phyloP scores from a whole-genome alignment of 2,329 filamentous ascomycete genomes.

The Colletotrichum zoysiae region DNA sequence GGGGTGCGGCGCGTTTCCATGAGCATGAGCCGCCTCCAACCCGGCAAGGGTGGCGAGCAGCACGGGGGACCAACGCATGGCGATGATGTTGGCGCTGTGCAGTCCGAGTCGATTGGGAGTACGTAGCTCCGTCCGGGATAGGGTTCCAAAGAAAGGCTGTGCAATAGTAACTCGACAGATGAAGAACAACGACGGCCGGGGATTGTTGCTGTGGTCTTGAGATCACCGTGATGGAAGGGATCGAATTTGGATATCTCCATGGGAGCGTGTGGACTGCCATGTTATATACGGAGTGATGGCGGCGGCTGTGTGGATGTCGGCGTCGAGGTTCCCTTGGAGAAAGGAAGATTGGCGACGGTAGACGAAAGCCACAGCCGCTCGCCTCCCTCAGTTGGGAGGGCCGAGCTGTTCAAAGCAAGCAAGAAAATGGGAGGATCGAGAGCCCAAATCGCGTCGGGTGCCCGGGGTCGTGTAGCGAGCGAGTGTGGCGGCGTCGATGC shows the following conservation, averaged over 20 bases:
- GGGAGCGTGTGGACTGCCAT: not conserved
- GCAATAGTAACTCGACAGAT: not conserved
- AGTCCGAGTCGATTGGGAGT: not conserved
- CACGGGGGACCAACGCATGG: constrained; percentile 46
- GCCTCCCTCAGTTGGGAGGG: constrained; percentile 5
- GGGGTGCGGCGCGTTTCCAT: constrained; percentile 44
- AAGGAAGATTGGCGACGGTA: constrained; percentile 3
- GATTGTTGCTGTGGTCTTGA: constrained; percentile 8
- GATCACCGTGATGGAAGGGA: constrained; percentile 18
- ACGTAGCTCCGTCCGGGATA: not conserved
- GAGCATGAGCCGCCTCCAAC: constrained; percentile 46
- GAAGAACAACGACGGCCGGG: constrained; percentile 9
- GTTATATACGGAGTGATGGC: constrained; percentile 31
- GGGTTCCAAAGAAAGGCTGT: not conserved
- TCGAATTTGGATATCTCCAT: not conserved
- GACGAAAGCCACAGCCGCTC: constrained; percentile 9
- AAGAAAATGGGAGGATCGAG: constrained; percentile 33
- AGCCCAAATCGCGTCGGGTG: constrained; percentile 7
- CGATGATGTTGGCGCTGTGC: not conserved
- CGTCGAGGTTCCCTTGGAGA: constrained; percentile 3
- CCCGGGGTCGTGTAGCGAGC: constrained; percentile 11
- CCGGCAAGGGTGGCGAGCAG: constrained; percentile 46
- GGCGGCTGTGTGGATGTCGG: constrained; percentile 14
- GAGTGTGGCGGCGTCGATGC: constrained; percentile 24
- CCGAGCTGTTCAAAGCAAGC: constrained; percentile 19